A percentile compares a stretch with the other conserved stretches of the same genome.
phyloP scores from a whole-genome alignment of 2,329 filamentous ascomycete genomes.

The Monilinia polystroma region DNA sequence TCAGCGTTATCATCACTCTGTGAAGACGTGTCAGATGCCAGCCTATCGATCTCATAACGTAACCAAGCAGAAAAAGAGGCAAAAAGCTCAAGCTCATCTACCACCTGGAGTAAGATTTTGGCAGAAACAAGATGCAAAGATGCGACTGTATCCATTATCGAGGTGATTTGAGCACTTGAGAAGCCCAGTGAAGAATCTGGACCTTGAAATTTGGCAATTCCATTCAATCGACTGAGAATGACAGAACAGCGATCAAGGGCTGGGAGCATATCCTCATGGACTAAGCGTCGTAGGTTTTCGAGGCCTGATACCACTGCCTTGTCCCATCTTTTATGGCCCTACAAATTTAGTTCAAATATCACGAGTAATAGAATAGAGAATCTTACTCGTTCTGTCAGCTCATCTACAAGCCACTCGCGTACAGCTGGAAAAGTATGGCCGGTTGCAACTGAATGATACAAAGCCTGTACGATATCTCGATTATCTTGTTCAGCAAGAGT shows the following conservation, averaged over 20 bases:
- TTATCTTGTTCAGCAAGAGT: constrained; percentile 66
- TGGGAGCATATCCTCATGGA: constrained; percentile 86
- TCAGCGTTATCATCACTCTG: constrained; percentile 70
- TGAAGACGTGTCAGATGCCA: constrained; percentile 61
- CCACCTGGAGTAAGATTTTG: constrained; percentile 66
- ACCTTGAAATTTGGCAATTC: constrained; percentile 78
- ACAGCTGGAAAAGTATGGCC: constrained; percentile 74
- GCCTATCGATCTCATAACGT: constrained; percentile 75
- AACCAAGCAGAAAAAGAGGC: constrained; percentile 80
- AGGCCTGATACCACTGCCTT: constrained; percentile 79
- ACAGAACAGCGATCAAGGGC: constrained; percentile 80
- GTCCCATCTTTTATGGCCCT: constrained; percentile 95
- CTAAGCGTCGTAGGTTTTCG: constrained; percentile 70
- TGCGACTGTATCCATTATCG: constrained; percentile 67
- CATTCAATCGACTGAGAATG: constrained; percentile 77
- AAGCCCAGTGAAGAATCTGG: constrained; percentile 65
- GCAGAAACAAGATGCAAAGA: constrained; percentile 75
- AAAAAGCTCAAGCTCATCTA: constrained; percentile 78
- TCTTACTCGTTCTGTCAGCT: constrained; percentile 72
- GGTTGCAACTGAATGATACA: constrained; percentile 83
- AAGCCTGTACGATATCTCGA: constrained; percentile 68
- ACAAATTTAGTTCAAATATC: constrained; percentile 26
- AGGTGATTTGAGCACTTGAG: constrained; percentile 60
- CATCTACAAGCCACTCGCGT: constrained; percentile 85
- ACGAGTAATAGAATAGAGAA: background rate